These are phyloP conservation scores for Lactuca saligna DNA, from an alignment of 129 eudicot genomes.

Conservation along the genomic window DNA sequence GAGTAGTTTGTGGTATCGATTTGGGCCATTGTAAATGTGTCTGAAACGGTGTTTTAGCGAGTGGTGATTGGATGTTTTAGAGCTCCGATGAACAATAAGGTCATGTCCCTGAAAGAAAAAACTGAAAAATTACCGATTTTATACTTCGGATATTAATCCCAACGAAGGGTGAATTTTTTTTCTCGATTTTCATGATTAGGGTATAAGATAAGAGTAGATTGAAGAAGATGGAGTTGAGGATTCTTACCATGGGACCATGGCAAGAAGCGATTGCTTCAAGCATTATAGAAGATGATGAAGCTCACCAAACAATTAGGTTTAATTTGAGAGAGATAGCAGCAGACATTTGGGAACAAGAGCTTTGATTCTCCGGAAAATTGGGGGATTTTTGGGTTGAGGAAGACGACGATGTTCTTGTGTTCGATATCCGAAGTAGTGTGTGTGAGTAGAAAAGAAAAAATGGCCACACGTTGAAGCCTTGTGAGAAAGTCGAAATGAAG, in stretches of 20 bases:
- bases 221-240: constrained; percentile 3
- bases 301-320: constrained; percentile 11
- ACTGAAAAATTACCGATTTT: background rate
- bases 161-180: too few species aligned
- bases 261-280: constrained; percentile 47
- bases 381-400: constrained; percentile 10
- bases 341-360: constrained; percentile 24
- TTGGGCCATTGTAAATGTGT: constrained; percentile 27
- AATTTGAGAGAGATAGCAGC: background rate
- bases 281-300: constrained; percentile 36
- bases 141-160: background rate
- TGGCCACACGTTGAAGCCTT: constrained; percentile 51
- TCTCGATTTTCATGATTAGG: constrained; percentile 1
- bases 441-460: constrained; percentile 14
- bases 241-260: constrained; percentile 50
- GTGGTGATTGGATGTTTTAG: constrained; percentile 25
- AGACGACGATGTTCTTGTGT: constrained; percentile 25
- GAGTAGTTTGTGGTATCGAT: constrained; percentile 29
- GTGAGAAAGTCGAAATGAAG: constrained; percentile 17
- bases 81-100: constrained; percentile 33
- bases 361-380: background rate
- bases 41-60: constrained; percentile 26
- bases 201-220: background rate
- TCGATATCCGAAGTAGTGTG: constrained; percentile 19
- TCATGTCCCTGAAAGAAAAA: constrained; percentile 57